Evolutionary conservation across 1,139 yeast species (phyloP).

Genomic region (Kurtzmaniella natalensis): DNA sequence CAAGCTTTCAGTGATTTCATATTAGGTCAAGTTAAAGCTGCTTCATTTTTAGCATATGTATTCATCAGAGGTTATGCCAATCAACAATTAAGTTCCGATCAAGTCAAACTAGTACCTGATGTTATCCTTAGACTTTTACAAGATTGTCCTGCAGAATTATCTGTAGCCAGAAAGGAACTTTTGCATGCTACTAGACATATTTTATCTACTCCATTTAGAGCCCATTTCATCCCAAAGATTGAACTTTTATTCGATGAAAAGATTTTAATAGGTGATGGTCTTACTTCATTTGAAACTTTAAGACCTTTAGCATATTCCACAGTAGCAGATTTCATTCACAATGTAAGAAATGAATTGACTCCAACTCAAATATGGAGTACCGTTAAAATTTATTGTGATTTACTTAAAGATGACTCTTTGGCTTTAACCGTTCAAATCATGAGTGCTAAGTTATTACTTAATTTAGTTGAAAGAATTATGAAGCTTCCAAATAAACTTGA

Average conservation of each 20-base stretch:
- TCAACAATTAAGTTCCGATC: constrained; percentile 57
- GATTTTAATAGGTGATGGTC: constrained; percentile 86
- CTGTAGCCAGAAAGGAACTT: constrained; percentile 88
- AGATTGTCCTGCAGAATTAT: constrained; percentile 95
- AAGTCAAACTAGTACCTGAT: constrained; percentile 74
- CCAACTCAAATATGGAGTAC: constrained; percentile 87
- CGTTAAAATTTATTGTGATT: constrained; percentile 75
- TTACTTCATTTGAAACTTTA: constrained; percentile 85
- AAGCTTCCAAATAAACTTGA: constrained; percentile 79
- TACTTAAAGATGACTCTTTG: constrained; percentile 75
- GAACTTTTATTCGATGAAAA: constrained; percentile 82
- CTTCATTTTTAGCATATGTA: constrained; percentile 90
- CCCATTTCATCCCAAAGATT: constrained; percentile 79
- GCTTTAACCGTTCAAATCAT: constrained; percentile 92
- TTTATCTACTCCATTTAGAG: constrained; percentile 80
- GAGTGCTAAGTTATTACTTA: constrained; percentile 89
- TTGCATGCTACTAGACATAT: constrained; percentile 94
- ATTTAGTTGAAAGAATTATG: constrained; percentile 84
- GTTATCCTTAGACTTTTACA: constrained; percentile 80
- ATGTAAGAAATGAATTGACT: constrained; percentile 79
- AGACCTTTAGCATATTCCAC: constrained; percentile 91
- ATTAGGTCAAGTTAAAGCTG: constrained; percentile 94
- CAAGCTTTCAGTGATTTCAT: constrained; percentile 85
- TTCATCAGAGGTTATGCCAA: constrained; percentile 80
- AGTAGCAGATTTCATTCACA: constrained; percentile 93